A percentile compares a stretch with the other conserved stretches of the same genome.
phyloP scores from a whole-genome alignment of 2,329 filamentous ascomycete genomes.

The Ascochyta pisi region DNA sequence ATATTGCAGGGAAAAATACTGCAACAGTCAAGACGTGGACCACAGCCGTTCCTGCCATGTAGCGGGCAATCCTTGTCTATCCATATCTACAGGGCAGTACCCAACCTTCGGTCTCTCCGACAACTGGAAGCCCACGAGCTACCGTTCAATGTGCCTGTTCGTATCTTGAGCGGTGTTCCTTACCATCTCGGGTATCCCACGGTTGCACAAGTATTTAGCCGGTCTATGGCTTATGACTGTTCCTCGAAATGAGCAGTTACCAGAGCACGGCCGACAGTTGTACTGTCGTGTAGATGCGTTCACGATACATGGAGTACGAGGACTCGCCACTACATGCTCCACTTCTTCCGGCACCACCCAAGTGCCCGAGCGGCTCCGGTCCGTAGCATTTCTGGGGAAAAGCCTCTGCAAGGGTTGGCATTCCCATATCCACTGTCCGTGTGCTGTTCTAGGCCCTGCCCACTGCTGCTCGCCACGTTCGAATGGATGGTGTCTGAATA shows the following conservation, averaged over 20 bases:
- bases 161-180: too few species aligned
- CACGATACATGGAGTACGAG: not conserved
- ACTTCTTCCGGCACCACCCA: constrained; percentile 2
- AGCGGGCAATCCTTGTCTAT: too few species aligned
- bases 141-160: too few species aligned
- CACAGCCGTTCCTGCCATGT: too few species aligned
- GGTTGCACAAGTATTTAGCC: too few species aligned
- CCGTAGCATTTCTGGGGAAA: constrained; percentile 6
- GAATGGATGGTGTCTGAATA: not conserved
- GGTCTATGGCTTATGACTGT: too few species aligned
- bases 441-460: constrained; percentile 1
- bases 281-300: not conserved
- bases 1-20: too few species aligned
- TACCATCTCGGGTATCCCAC: too few species aligned
- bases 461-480: not conserved
- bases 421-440: constrained; percentile 14
- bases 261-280: not conserved
- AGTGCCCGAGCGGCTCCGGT: constrained; percentile 2
- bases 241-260: not conserved
- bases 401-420: constrained; percentile 5
- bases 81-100: too few species aligned
- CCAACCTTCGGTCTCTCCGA: too few species aligned
- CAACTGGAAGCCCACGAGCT: too few species aligned
- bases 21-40: too few species aligned
- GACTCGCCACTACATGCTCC: constrained; percentile 9